A percentile compares a stretch with the other conserved stretches of the same genome.
These are phyloP conservation scores for Botryobasidium botryosum DNA, from an alignment of 768 basidiomycete species.

Conservation along the genomic window DNA sequence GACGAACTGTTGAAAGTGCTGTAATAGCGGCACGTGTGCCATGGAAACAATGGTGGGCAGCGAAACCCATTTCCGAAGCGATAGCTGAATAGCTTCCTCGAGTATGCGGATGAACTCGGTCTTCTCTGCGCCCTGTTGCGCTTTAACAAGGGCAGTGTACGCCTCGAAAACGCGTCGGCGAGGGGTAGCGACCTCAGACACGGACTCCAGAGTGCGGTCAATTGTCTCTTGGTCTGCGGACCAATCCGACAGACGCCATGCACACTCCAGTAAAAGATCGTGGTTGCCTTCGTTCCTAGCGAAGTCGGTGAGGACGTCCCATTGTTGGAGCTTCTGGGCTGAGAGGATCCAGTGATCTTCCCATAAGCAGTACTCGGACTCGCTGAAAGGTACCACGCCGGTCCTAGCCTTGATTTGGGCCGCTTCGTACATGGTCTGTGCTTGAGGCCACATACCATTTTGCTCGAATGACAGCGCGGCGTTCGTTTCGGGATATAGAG, in stretches of 20 bases:
- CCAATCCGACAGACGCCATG: slow-evolving; percentile 91
- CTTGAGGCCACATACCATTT: slow-evolving; percentile 93
- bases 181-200: slow-evolving; percentile 81
- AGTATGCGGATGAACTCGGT: slow-evolving; percentile 70
- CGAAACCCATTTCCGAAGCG: slow-evolving; percentile 88
- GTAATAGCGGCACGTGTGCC: slow-evolving; percentile 88
- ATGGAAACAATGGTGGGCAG: slow-evolving; percentile 71
- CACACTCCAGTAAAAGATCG: slow-evolving; percentile 84
- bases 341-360: slow-evolving; percentile 98
- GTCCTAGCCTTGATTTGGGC: slow-evolving; percentile 75
- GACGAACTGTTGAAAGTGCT: slow-evolving; percentile 98
- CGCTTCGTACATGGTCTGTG: slow-evolving; percentile 69
- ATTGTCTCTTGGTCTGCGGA: slow-evolving; percentile 43
- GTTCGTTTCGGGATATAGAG: slow-evolving; percentile 80
- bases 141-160: slow-evolving; percentile 74
- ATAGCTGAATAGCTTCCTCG: slow-evolving; percentile 93
- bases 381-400: slow-evolving; percentile 75
- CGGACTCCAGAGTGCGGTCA: slow-evolving; percentile 58
- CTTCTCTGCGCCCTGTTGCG: slow-evolving; percentile 63
- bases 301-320: slow-evolving; percentile 88
- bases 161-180: slow-evolving; percentile 97
- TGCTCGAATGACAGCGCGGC: slow-evolving; percentile 81
- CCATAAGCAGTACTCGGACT: slow-evolving; percentile 94
- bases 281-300: slow-evolving; percentile 78
- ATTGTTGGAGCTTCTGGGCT: slow-evolving; percentile 92